These are phyloP conservation scores for Boletales sp. DNA, from an alignment of 768 basidiomycete genomes.

Conservation along the genomic window DNA sequence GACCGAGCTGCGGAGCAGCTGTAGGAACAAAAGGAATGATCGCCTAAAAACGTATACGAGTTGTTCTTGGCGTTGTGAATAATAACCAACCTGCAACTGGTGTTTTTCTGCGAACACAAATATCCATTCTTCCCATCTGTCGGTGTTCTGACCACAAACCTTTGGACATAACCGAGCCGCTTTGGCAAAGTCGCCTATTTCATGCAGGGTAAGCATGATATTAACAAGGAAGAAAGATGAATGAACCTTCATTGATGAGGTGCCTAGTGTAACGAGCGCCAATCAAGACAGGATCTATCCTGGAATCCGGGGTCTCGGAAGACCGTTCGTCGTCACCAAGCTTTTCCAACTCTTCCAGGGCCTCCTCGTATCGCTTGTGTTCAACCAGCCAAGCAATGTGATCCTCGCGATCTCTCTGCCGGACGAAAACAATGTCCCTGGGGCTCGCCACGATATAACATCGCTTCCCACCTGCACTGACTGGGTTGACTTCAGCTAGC, in stretches of 20 bases:
- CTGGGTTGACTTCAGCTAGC: constrained; percentile 49
- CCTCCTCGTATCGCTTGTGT: constrained; percentile 81
- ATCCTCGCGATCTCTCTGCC: constrained; percentile 82
- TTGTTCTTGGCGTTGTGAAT: neutral
- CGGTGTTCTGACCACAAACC: constrained; percentile 75
- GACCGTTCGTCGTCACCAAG: constrained; percentile 34
- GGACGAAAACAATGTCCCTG: constrained; percentile 81
- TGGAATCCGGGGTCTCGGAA: constrained; percentile 34
- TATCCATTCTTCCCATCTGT: constrained; percentile 95
- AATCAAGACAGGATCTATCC: constrained; percentile 61
- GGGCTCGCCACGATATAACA: constrained; percentile 86
- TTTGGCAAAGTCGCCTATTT: constrained; percentile 59
- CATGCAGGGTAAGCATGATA: neutral
- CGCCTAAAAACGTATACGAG: constrained; percentile 40
- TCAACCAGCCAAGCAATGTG: constrained; percentile 93
- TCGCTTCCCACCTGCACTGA: constrained; percentile 32
- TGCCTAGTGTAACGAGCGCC: constrained; percentile 85
- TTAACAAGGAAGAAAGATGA: neutral
- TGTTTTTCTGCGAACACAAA: constrained; percentile 82
- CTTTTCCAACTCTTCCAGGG: constrained; percentile 74
- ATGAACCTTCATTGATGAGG: constrained; percentile 74
- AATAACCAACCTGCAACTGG: constrained; percentile 63
- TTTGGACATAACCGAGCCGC: constrained; percentile 83
- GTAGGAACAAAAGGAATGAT: constrained; percentile 92
- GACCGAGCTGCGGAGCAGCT: constrained; percentile 71